Conservation (phyloP, 1,284 basidiomycete genomes). For the Trametes polyzona region DNA sequence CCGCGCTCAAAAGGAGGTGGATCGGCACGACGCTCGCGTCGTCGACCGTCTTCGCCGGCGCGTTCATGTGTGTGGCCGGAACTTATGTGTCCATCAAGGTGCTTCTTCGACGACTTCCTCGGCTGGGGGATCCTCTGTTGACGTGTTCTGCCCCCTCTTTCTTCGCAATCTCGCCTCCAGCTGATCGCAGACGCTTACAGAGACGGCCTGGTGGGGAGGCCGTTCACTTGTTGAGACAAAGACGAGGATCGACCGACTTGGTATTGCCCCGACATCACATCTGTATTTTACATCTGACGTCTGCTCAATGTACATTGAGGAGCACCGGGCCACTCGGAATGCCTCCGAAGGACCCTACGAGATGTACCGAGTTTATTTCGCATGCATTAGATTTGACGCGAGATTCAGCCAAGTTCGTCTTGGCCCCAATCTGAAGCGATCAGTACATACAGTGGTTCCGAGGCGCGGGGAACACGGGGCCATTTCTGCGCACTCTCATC, state of each 20-base stretch:
- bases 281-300: neutral
- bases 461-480: neutral
- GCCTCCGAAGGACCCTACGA: neutral
- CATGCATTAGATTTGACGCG: neutral
- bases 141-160: conserved; percentile 1
- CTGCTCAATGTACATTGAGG: too few relatives aligned
- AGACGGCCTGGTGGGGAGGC: conserved; percentile 48
- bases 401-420: neutral
- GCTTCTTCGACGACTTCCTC: conserved; percentile 8
- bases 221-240: conserved; percentile 59
- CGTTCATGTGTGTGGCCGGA: conserved; percentile 57
- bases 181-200: conserved; percentile 53
- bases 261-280: neutral
- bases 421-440: conserved; percentile 1
- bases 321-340: neutral
- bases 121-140: neutral
- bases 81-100: conserved; percentile 58
- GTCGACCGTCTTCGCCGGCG: conserved; percentile 50
- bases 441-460: too few relatives aligned
- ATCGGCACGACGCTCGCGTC: conserved; percentile 42
- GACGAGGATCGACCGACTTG: conserved; percentile 4
- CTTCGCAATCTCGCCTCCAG: conserved; percentile 32
- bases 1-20: conserved; percentile 37
- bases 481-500: too few relatives aligned
- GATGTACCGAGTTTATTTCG: neutral